Base-by-base conservation (phyloP, 352 stramenopile species). In the Globisporangium yorkense region DNA sequence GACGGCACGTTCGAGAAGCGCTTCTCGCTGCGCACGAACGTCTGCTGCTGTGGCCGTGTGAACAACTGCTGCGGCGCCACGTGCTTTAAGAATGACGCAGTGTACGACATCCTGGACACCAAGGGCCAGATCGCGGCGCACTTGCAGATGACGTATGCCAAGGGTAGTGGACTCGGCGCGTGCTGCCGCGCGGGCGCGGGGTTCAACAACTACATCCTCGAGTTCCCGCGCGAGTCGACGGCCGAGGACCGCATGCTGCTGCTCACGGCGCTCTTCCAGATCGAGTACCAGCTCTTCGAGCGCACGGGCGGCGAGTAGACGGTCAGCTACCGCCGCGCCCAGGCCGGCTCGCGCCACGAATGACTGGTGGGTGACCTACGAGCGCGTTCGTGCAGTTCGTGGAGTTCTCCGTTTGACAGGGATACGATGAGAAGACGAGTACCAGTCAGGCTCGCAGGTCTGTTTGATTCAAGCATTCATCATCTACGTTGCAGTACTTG, bases 51-150 rank as follows among this genome's bases (percentile, higher is more conserved):
- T 43, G 75, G 75, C 21, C 75, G 75, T 21, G 70, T 81, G 24
- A 84, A 88, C 71, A 89, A 87, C 54, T 88, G 77, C 48, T 89
- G 77, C 51, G 77, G 77, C n/a, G 73, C 63, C 13, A 86, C 77
- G 27, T 88, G 77, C 60, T 79, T 59, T 62, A 70, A 76, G 53
- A 81, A 85, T 54, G 79, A 89, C 54, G 71, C 75, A 1, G 75
- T 88, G 55, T 87, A 82, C 60, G 77, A 89, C 47, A 71, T 89
- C 7, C 54, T 88, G n/a, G 75, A 87, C 58, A 65, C 54, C 20
- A 73, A 88, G 31, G 76, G 74, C 44, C 43, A 74, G 10, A 56
- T 84, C 39, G 75, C 71, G 4, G 80, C 70, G 18, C 74, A 87
- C 55, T 31, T 89, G 41, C 77, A 88, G 62, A 62, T 66, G 33